A percentile compares a stretch with the other conserved stretches of the same genome.
These are phyloP conservation scores for Globisporangium apiculatum DNA, from an alignment of 352 stramenopile genomes.

Conservation along the genomic window DNA sequence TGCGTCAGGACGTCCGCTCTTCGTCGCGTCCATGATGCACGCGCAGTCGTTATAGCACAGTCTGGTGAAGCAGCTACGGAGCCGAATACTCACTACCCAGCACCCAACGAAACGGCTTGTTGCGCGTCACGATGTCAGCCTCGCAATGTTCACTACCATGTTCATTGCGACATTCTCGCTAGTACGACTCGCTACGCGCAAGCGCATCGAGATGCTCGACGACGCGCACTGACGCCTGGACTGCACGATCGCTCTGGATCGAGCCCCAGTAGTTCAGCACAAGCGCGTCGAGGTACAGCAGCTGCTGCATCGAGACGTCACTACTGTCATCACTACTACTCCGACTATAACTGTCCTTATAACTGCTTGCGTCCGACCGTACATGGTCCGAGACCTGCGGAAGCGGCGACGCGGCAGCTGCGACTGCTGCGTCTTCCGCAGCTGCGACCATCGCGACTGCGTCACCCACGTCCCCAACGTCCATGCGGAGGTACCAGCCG, in stretches of 20 bases:
- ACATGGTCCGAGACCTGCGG: slow-evolving; percentile 40
- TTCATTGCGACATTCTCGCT: too few species aligned
- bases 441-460: slow-evolving; percentile 13
- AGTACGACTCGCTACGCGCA: not conserved
- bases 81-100: too few species aligned
- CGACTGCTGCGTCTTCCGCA: slow-evolving; percentile 22
- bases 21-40: too few species aligned
- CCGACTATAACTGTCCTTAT: too few species aligned
- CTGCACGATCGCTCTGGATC: slow-evolving; percentile 17
- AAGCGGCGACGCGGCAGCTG: slow-evolving; percentile 1
- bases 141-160: too few species aligned
- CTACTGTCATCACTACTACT: slow-evolving; percentile 1
- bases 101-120: not conserved
- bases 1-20: too few species aligned
- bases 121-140: not conserved
- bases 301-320: slow-evolving; percentile 35
- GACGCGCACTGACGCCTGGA: slow-evolving; percentile 33
- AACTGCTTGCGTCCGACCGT: slow-evolving; percentile 2
- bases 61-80: too few species aligned
- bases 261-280: slow-evolving; percentile 50
- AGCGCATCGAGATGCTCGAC: slow-evolving; percentile 42
- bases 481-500: slow-evolving; percentile 36
- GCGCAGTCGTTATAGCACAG: too few species aligned
- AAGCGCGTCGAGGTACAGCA: slow-evolving; percentile 53
- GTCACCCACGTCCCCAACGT: slow-evolving; percentile 17